A percentile compares a stretch with the other conserved stretches of the same genome.
These are phyloP conservation scores for Rhypophila decipiens DNA, from an alignment of 495 filamentous ascomycete genomes.

Conservation along the genomic window DNA sequence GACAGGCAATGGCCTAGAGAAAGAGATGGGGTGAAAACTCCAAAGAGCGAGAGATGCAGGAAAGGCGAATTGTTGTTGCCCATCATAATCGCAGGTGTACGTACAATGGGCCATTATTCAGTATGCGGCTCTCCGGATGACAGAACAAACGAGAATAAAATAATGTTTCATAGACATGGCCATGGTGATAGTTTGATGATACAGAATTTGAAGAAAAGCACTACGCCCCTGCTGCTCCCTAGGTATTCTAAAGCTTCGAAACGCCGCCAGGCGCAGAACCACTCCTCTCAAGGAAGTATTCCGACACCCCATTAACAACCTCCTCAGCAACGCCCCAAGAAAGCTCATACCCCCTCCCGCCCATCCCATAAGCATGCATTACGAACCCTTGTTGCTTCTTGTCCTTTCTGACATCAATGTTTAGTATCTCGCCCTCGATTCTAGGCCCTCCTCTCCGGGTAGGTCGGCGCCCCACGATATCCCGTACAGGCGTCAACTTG, in stretches of 20 bases:
- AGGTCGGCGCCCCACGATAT: slow-evolving; percentile 40
- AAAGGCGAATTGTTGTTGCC: too few relatives aligned
- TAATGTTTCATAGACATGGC: slow-evolving; percentile 6
- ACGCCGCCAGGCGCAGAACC: too few relatives aligned
- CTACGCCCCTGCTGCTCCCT: too few relatives aligned
- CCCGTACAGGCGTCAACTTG: slow-evolving; percentile 30
- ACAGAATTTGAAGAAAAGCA: too few relatives aligned
- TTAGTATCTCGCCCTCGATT: slow-evolving; percentile 33
- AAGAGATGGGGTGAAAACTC: too few relatives aligned
- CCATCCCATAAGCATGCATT: slow-evolving; percentile 59
- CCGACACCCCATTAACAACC: slow-evolving; percentile 26
- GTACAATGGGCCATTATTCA: not conserved
- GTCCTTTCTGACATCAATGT: not conserved
- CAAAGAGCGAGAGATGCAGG: too few relatives aligned
- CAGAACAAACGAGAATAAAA: not conserved
- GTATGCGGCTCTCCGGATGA: not conserved
- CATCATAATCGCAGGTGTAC: not conserved
- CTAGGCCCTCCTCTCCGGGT: slow-evolving; percentile 37
- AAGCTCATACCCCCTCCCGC: slow-evolving; percentile 52
- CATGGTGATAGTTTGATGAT: too few relatives aligned
- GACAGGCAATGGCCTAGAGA: too few relatives aligned
- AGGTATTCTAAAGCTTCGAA: too few relatives aligned
- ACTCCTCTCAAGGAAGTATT: too few relatives aligned
- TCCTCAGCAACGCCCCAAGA: slow-evolving; percentile 42
- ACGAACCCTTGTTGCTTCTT: slow-evolving; percentile 28